Conservation (phyloP, 2,329 filamentous ascomycete species). For the Beauveria sp. region DNA sequence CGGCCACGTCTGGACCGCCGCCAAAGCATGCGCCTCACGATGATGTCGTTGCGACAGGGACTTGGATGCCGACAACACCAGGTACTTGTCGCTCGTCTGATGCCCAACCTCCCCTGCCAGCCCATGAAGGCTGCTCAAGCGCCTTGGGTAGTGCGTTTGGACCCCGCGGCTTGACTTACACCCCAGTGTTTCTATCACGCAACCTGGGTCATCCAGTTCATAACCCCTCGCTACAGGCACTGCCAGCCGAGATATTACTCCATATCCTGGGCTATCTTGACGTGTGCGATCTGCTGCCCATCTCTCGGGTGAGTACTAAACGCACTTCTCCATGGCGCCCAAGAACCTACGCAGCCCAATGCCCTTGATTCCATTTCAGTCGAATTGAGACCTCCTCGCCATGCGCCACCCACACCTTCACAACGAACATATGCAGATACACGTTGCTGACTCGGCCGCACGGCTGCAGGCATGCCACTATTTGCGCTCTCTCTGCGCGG, state of each 20-base stretch:
- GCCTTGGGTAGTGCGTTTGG: background rate
- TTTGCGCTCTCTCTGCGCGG: constrained; percentile 52
- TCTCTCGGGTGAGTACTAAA: constrained; percentile 43
- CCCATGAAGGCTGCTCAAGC: background rate
- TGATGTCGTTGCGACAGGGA: constrained; percentile 1
- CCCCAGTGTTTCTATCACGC: constrained; percentile 6
- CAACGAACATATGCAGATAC: background rate
- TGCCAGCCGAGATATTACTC: constrained; percentile 51
- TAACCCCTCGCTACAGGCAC: constrained; percentile 11
- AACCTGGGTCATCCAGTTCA: background rate
- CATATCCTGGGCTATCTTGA: constrained; percentile 50
- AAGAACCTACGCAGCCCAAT: constrained; percentile 1
- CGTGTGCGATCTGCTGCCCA: constrained; percentile 46
- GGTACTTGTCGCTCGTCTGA: constrained; percentile 2
- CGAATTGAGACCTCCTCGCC: constrained; percentile 1
- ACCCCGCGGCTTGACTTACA: constrained; percentile 5
- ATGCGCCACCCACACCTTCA: background rate
- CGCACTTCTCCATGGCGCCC: background rate
- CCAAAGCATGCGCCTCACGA: background rate
- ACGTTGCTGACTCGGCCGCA: constrained; percentile 7
- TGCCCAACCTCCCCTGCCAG: constrained; percentile 10
- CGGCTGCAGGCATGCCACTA: constrained; percentile 48
- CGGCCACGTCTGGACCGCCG: constrained; percentile 2
- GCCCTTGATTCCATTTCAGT: background rate
- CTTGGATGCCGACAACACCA: background rate